Conservation (phyloP, 2,329 filamentous ascomycete genomes). For the Fusarium sp. region DNA sequence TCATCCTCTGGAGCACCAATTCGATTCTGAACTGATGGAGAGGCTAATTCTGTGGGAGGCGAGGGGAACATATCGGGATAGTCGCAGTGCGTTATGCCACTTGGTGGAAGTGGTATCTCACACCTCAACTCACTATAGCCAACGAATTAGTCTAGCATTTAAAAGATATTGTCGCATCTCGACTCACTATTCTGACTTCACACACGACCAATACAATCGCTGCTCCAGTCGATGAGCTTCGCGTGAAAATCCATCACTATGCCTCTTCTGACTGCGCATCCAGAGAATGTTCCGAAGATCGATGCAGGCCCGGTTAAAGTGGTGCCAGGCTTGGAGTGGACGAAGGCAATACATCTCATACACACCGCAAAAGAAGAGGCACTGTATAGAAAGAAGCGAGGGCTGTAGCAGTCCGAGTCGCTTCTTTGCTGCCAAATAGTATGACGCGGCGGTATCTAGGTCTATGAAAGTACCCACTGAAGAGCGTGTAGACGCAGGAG, state of each 20-base stretch:
- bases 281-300: not conserved
- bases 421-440: not conserved
- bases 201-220: conserved; percentile 1
- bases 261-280: not conserved
- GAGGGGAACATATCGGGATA: not conserved
- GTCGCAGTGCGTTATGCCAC: not conserved
- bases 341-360: not conserved
- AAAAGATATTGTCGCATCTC: accelerated
- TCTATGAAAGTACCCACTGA: not conserved
- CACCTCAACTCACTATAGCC: not conserved
- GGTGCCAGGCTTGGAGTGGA: not conserved
- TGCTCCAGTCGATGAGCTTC: not conserved
- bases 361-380: not conserved
- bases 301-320: not conserved
- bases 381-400: not conserved
- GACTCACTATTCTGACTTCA: not conserved
- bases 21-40: not conserved
- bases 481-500: not conserved
- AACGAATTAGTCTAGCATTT: accelerated
- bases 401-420: not conserved
- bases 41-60: not conserved
- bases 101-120: not conserved
- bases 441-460: not conserved
- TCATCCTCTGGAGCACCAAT: not conserved
- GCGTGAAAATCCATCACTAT: not conserved